Evolutionary conservation across 495 filamentous ascomycete genomes (phyloP).

Genomic region (Parmelia sp.): DNA sequence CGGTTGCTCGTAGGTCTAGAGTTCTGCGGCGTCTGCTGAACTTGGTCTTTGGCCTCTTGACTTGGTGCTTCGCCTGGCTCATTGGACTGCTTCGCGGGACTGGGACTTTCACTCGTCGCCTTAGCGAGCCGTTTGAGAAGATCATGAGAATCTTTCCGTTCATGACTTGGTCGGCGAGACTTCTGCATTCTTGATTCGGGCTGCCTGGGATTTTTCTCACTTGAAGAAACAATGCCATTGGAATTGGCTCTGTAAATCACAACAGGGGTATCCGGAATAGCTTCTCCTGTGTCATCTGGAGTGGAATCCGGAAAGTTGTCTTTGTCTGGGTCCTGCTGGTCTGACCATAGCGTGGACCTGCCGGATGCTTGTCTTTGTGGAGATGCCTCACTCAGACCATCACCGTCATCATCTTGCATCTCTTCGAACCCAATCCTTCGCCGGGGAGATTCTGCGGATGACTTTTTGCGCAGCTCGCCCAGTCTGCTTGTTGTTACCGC

Average conservation of each 20-base stretch:
- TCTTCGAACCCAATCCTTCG: constrained; percentile 29
- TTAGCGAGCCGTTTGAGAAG: constrained; percentile 58
- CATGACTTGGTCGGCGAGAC: constrained; percentile 33
- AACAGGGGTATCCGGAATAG: constrained; percentile 49
- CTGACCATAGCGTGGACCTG: constrained; percentile 15
- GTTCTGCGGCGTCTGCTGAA: constrained; percentile 13
- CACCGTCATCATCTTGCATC: constrained; percentile 4
- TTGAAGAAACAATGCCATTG: constrained; percentile 14
- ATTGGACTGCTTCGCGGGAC: constrained; percentile 18
- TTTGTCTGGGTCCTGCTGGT: constrained; percentile 24
- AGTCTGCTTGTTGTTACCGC: constrained; percentile 53
- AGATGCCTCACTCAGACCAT: constrained; percentile 14
- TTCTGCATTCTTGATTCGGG: constrained; percentile 26
- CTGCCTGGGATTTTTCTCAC: constrained; percentile 9
- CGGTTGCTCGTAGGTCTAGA: constrained; percentile 13
- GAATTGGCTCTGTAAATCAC: constrained; percentile 40
- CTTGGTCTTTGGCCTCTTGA: constrained; percentile 4
- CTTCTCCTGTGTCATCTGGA: constrained; percentile 33
- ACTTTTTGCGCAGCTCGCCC: constrained; percentile 50
- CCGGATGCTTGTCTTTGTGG: background rate
- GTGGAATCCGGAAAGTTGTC: constrained; percentile 33
- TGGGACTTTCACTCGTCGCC: constrained; percentile 44
- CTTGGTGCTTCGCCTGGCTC: constrained; percentile 1
- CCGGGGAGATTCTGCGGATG: constrained; percentile 35
- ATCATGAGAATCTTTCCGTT: constrained; percentile 56